Evolutionary conservation across 805 yeast genomes (phyloP).

Genomic region (Candida pini): DNA sequence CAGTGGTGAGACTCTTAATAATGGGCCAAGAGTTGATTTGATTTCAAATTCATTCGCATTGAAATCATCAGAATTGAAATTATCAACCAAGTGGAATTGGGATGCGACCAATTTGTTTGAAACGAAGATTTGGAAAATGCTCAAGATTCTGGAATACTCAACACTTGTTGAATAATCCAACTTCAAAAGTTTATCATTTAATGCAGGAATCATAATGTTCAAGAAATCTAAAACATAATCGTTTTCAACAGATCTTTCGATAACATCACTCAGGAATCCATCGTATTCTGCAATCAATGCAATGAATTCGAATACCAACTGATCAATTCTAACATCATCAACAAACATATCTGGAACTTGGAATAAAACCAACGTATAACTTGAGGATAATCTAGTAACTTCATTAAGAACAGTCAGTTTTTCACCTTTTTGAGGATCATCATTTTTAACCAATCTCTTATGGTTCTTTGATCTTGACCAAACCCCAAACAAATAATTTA

Average conservation of each 20-base stretch:
- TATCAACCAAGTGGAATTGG: slow-evolving; percentile 49
- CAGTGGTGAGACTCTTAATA: slow-evolving; percentile 71
- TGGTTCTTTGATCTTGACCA: slow-evolving; percentile 37
- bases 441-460: slow-evolving; percentile 39
- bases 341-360: slow-evolving; percentile 62
- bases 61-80: slow-evolving; percentile 43
- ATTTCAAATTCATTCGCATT: slow-evolving; percentile 52
- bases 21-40: slow-evolving; percentile 69
- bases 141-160: slow-evolving; percentile 46
- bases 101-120: slow-evolving; percentile 58
- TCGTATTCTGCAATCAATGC: slow-evolving; percentile 28
- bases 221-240: slow-evolving; percentile 59
- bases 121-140: slow-evolving; percentile 53
- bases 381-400: slow-evolving; percentile 42
- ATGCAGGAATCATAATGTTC: slow-evolving; percentile 42
- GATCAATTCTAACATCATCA: slow-evolving; percentile 31
- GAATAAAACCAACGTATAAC: slow-evolving; percentile 64
- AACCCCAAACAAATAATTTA: slow-evolving; percentile 41
- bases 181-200: slow-evolving; percentile 33
- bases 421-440: slow-evolving; percentile 31
- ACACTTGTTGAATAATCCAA: slow-evolving; percentile 43
- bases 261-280: slow-evolving; percentile 47
- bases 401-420: slow-evolving; percentile 42
- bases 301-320: slow-evolving; percentile 22
- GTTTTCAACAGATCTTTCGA: slow-evolving; percentile 58